Conservation (phyloP, 2,329 filamentous ascomycete genomes). For the Chaetothyriales sp. region DNA sequence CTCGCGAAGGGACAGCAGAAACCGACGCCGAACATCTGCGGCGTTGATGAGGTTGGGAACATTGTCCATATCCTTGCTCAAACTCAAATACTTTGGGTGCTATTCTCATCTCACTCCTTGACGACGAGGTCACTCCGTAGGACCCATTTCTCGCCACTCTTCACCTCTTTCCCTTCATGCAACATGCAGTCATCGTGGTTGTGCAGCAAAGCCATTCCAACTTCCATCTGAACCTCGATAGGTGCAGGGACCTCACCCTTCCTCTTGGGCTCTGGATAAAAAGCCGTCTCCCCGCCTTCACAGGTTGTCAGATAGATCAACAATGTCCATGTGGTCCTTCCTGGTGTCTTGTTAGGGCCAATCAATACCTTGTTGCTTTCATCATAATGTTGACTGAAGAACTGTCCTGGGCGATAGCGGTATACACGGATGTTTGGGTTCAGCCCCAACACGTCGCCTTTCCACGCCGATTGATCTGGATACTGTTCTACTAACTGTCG, state of each 20-base stretch:
- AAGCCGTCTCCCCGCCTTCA: constrained; percentile 76
- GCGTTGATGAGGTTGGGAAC: constrained; percentile 10
- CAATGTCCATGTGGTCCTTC: constrained; percentile 79
- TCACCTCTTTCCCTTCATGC: constrained; percentile 73
- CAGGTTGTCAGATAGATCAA: constrained; percentile 80
- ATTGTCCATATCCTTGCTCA: neutral
- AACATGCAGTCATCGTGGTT: constrained; percentile 80
- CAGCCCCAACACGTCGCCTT: constrained; percentile 67
- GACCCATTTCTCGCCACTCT: constrained; percentile 77
- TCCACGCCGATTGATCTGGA: constrained; percentile 45
- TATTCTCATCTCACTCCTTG: constrained; percentile 19
- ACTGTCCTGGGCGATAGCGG: constrained; percentile 72
- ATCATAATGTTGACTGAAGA: constrained; percentile 89
- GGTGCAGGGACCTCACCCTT: constrained; percentile 34
- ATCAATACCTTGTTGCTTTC: constrained; percentile 64
- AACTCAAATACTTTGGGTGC: neutral
- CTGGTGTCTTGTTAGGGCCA: constrained; percentile 34
- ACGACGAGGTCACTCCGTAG: constrained; percentile 62
- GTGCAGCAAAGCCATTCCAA: constrained; percentile 76
- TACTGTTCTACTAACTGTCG: constrained; percentile 40
- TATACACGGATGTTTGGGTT: constrained; percentile 86
- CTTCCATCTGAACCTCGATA: constrained; percentile 59
- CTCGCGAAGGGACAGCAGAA: constrained; percentile 75
- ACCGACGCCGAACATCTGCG: constrained; percentile 60
- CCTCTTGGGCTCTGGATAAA: constrained; percentile 56